Conservation (phyloP, 2,329 filamentous ascomycete genomes). For the Cercospora berteroae region DNA sequence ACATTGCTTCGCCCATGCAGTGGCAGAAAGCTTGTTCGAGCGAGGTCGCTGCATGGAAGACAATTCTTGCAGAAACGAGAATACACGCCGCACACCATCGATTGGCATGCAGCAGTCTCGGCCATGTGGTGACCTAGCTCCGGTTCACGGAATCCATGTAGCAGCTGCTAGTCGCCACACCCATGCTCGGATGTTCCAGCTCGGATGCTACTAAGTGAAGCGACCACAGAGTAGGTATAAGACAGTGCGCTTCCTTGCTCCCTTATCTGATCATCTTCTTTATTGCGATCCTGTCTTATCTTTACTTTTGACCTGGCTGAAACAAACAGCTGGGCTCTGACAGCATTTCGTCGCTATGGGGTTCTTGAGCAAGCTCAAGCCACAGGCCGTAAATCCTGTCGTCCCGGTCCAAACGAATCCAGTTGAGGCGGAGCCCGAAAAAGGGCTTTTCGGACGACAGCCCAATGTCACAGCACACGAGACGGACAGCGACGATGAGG, state of each 20-base stretch:
- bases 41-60: neutral
- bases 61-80: constrained; percentile 3
- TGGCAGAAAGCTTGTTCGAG: constrained; percentile 2
- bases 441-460: neutral
- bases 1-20: constrained; percentile 2
- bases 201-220: constrained; percentile 3
- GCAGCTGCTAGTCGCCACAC: constrained; percentile 1
- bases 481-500: constrained; percentile 11
- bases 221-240: neutral
- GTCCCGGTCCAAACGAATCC: constrained; percentile 2
- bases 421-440: neutral
- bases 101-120: neutral
- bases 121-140: constrained; percentile 5
- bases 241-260: neutral
- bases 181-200: neutral
- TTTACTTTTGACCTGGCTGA: neutral
- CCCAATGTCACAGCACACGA: constrained; percentile 2
- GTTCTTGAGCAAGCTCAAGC: constrained; percentile 4
- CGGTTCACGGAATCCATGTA: neutral
- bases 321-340: neutral
- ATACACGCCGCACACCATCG: neutral
- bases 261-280: constrained; percentile 10
- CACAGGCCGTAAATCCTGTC: constrained; percentile 1
- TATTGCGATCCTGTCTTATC: neutral
- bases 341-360: neutral